Conservation (phyloP, 1,139 yeast species). For the Geotrichum australiense region DNA sequence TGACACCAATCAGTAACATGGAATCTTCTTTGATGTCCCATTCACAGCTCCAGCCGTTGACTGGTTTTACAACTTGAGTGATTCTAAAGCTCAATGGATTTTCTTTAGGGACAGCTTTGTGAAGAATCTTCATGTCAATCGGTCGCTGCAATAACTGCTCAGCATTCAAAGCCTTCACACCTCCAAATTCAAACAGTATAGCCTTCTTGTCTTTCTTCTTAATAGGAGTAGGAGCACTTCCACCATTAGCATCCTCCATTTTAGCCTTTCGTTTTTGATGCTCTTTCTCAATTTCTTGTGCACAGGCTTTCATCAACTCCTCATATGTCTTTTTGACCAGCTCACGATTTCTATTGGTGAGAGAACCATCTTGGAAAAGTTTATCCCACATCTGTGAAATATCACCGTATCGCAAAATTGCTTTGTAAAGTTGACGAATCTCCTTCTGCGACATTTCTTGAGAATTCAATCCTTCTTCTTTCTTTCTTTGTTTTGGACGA, state of each 20-base stretch:
- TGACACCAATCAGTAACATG: slow-evolving; percentile 77
- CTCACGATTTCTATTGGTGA: slow-evolving; percentile 82
- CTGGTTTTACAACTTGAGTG: slow-evolving; percentile 63
- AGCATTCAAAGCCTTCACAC: slow-evolving; percentile 86
- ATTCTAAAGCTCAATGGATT: slow-evolving; percentile 43
- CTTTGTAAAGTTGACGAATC: slow-evolving; percentile 76
- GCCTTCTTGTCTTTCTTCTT: slow-evolving; percentile 81
- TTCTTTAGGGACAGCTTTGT: slow-evolving; percentile 50
- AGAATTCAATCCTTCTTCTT: slow-evolving; percentile 39
- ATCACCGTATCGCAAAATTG: slow-evolving; percentile 78
- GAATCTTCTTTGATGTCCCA: slow-evolving; percentile 85
- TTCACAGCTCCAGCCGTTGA: slow-evolving; percentile 82
- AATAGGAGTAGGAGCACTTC: slow-evolving; percentile 18
- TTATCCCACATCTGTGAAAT: slow-evolving; percentile 77
- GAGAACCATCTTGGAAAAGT: slow-evolving; percentile 81
- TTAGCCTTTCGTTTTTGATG: slow-evolving; percentile 46
- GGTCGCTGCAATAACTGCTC: slow-evolving; percentile 81
- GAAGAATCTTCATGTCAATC: slow-evolving; percentile 63
- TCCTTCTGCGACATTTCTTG: slow-evolving; percentile 76
- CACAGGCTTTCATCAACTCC: slow-evolving; percentile 60
- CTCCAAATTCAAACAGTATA: slow-evolving; percentile 78
- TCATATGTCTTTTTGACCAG: slow-evolving; percentile 67
- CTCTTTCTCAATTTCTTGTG: slow-evolving; percentile 57
- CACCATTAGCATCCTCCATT: slow-evolving; percentile 4
- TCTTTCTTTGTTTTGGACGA: slow-evolving; percentile 23